Conservation (phyloP, 495 filamentous ascomycete genomes). For the Paragyromitra xinjiangensis region DNA sequence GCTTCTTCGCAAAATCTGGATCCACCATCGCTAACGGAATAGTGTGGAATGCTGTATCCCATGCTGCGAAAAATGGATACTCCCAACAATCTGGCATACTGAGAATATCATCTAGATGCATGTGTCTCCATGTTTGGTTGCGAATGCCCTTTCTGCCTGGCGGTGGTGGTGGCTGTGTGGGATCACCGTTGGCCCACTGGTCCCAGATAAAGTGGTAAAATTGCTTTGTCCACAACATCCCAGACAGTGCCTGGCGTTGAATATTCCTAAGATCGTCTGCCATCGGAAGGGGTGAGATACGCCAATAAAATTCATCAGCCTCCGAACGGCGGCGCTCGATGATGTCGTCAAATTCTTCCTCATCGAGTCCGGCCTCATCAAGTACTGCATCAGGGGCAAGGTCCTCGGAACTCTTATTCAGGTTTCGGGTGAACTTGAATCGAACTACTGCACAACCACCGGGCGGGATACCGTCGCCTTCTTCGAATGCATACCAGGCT, state of each 20-base stretch:
- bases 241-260: slow-evolving; percentile 89
- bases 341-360: slow-evolving; percentile 89
- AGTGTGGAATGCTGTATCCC: slow-evolving; percentile 97
- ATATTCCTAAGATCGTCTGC: slow-evolving; percentile 93
- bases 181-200: slow-evolving; percentile 89
- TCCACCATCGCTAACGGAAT: slow-evolving; percentile 97
- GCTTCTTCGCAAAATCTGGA: slow-evolving; percentile 96
- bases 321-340: slow-evolving; percentile 85
- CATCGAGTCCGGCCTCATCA: slow-evolving; percentile 68
- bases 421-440: slow-evolving; percentile 76
- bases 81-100: slow-evolving; percentile 99
- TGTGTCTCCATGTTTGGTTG: slow-evolving; percentile 89
- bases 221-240: slow-evolving; percentile 99
- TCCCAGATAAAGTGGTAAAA: slow-evolving; percentile 97
- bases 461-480: slow-evolving; percentile 82
- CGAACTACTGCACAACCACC: slow-evolving; percentile 95
- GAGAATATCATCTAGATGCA: slow-evolving; percentile 91
- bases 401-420: slow-evolving; percentile 61
- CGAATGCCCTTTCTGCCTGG: slow-evolving; percentile 79
- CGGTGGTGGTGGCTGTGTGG: slow-evolving; percentile 79
- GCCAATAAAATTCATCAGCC: slow-evolving; percentile 94
- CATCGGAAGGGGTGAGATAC: slow-evolving; percentile 93
- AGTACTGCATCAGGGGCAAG: slow-evolving; percentile 35
- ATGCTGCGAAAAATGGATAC: slow-evolving; percentile 97
- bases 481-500: slow-evolving; percentile 91